A percentile compares a stretch with the other conserved stretches of the same genome.
Conservation (phyloP, 805 yeast species). For the Lipomyces yamanashiensis region DNA sequence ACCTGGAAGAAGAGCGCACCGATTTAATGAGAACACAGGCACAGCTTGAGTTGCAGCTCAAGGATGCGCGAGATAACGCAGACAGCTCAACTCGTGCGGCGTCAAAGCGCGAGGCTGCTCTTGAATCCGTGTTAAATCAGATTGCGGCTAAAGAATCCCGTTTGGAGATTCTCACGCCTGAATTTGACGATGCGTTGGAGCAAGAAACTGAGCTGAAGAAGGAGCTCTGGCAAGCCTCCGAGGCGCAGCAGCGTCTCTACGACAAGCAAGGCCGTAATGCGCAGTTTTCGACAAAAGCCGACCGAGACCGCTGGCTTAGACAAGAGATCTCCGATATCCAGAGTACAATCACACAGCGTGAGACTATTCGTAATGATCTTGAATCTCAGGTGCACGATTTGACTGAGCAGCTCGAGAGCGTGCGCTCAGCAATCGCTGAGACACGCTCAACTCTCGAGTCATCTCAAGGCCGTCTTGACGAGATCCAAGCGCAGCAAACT, state of each 20-base stretch:
- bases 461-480: constrained; percentile 35
- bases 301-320: constrained; percentile 71
- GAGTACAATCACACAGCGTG: constrained; percentile 43
- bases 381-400: constrained; percentile 31
- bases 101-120: constrained; percentile 37
- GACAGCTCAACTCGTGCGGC: constrained; percentile 29
- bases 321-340: constrained; percentile 53
- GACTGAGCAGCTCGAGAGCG: constrained; percentile 25
- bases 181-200: constrained; percentile 26
- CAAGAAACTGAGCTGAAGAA: constrained; percentile 30
- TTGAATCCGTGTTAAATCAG: constrained; percentile 16
- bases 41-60: constrained; percentile 44
- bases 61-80: constrained; percentile 40
- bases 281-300: constrained; percentile 58
- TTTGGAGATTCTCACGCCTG: constrained; percentile 18
- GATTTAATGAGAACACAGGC: constrained; percentile 51
- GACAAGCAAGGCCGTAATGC: constrained; percentile 73
- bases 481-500: constrained; percentile 29
- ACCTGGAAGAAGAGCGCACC: constrained; percentile 54
- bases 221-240: constrained; percentile 31
- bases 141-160: constrained; percentile 24
- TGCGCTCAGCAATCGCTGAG: constrained; percentile 20
- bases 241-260: constrained; percentile 50
- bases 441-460: constrained; percentile 32
- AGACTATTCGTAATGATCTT: constrained; percentile 41